phyloP scores from a whole-genome alignment of 1,139 yeast species.

The Yamadazyma pseudoaaseri region DNA sequence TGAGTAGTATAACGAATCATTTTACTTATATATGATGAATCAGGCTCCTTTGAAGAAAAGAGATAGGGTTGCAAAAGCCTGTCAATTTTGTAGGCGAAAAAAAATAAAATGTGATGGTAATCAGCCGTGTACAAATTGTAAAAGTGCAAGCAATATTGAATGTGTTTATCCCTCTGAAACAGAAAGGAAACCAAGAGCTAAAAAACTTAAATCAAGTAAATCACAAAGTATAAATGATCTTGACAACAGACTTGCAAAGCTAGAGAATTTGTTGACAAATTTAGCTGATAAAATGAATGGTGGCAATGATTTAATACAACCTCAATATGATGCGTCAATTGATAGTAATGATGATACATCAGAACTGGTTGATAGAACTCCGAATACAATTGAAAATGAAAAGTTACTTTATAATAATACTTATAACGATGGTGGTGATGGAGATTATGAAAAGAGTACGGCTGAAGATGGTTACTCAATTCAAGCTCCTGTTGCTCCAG shows the following conservation, averaged over 20 bases:
- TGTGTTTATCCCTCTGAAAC: conserved; percentile 31
- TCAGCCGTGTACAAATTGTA: conserved; percentile 46
- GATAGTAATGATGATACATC: background rate
- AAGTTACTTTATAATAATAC: too few species aligned
- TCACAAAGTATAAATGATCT: conserved; percentile 17
- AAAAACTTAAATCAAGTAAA: conserved; percentile 10
- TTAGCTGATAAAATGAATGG: conserved; percentile 18
- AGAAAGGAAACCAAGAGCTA: conserved; percentile 14
- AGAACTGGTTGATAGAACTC: background rate
- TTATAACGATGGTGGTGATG: conserved; percentile 7
- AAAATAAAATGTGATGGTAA: conserved; percentile 53
- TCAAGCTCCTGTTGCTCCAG: background rate
- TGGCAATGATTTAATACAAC: background rate
- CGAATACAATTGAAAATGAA: background rate
- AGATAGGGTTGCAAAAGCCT: conserved; percentile 41
- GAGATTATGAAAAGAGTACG: conserved; percentile 8
- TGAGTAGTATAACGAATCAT: too few species aligned
- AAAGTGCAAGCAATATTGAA: conserved; percentile 19
- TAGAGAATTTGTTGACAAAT: conserved; percentile 23
- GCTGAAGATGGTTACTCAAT: conserved; percentile 7
- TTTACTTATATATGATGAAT: too few species aligned
- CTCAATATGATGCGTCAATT: background rate
- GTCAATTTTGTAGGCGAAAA: conserved; percentile 50
- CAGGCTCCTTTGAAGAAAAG: conserved; percentile 20
- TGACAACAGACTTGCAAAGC: conserved; percentile 21